Base-by-base conservation (phyloP, 148 eudicot genomes). In the Amaranthus palmeri region DNA sequence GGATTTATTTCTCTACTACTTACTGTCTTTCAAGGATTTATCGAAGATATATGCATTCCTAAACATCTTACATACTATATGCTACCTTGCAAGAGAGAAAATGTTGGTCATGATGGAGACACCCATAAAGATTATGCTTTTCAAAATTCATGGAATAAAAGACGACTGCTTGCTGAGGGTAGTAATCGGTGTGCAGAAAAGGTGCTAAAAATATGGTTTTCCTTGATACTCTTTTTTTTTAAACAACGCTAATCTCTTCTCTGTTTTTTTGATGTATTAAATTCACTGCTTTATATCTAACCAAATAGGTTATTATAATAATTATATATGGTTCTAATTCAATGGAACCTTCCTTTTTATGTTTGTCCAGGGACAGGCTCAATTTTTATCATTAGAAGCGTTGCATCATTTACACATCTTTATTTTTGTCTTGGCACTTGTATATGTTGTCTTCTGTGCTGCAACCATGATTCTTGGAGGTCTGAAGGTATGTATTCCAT, bases 381-480 rank as follows among this genome's bases (percentile, higher is more conserved):
- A 88, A 42, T 82, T 95, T 74, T 60, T 95, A 54, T 88, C 98
- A 11, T 15, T 90, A 69, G 98, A 95, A 87, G 97, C 88, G 61
- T 47, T 91, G 50, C 98, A 95, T 80, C 98, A 95, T 72, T 93
- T 95, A 51, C 97, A 95, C 81, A 95, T 89, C 61, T 92, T 95
- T 80, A 89, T 95, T 78, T 95, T 95, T 78, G 92, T 91, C 51
- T 71, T 95, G 74, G 98, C 98, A 9, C 83, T 95, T 69, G 96
- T 84, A 45, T 92, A 91, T 77, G 92, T 95, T 67, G 9, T 84
- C 72, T 95, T 83, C 77, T 86, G 92, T 77, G 97, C 86, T 57
- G 72, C 81, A 48, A 95, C 96, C 72, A 83, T 95, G 98, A 78
- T 89, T 83, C 96, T 95, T 70, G 98, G 90, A 61, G 86, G 92